Conservation (phyloP, 768 basidiomycete species). For the Podaxis pistillaris region DNA sequence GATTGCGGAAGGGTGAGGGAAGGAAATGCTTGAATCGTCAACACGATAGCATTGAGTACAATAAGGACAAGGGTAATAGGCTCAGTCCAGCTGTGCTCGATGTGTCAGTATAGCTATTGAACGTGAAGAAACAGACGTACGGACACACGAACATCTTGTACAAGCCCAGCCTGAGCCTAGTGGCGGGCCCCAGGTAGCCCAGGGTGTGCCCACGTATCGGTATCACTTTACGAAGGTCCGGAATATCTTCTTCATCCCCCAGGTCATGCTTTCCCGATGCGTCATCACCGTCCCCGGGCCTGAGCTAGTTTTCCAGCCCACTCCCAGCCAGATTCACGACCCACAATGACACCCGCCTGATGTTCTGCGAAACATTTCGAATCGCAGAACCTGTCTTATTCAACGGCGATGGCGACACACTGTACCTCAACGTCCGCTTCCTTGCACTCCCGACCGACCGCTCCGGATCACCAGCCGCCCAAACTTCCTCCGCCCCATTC, state of each 20-base stretch:
- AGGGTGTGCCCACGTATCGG: constrained; percentile 79
- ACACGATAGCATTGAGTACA: constrained; percentile 75
- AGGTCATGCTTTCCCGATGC: constrained; percentile 28
- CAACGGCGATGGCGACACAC: constrained; percentile 53
- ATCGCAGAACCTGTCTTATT: constrained; percentile 61
- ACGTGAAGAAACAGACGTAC: constrained; percentile 45
- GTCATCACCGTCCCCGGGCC: constrained; percentile 34
- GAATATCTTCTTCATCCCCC: constrained; percentile 35
- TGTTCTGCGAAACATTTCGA: constrained; percentile 51
- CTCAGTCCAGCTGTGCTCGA: constrained; percentile 73
- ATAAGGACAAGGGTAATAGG: constrained; percentile 81
- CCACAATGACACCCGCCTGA: constrained; percentile 67
- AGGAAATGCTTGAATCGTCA: constrained; percentile 73
- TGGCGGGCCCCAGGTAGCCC: constrained; percentile 71
- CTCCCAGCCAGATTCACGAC: constrained; percentile 74
- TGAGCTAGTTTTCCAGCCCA: constrained; percentile 57
- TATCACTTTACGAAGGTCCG: constrained; percentile 38
- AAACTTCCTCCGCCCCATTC: constrained; percentile 27
- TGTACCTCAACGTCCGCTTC: constrained; percentile 51
- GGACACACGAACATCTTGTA: constrained; percentile 68
- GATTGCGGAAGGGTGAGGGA: constrained; percentile 51
- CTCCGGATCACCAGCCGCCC: constrained; percentile 48
- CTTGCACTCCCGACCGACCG: constrained; percentile 19
- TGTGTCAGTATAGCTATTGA: not conserved
- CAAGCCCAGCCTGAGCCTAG: constrained; percentile 57